phyloP scores from a whole-genome alignment of 805 yeast species.

The Yamadazyma endophytica region DNA sequence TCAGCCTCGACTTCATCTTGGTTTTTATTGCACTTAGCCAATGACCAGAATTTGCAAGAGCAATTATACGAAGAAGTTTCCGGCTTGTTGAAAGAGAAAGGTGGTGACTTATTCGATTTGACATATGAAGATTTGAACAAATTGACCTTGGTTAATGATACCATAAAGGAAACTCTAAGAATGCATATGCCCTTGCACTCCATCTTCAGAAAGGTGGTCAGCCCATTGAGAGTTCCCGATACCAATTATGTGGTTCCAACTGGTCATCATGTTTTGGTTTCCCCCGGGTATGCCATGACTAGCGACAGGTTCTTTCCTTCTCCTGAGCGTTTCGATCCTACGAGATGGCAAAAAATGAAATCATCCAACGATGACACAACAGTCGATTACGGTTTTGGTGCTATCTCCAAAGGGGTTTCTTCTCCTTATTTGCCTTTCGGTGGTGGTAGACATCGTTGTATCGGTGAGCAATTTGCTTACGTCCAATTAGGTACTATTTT shows the following conservation, averaged over 20 bases:
- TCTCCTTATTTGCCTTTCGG: conserved; percentile 98
- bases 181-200: conserved; percentile 97
- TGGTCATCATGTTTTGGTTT: conserved; percentile 85
- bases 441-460: conserved; percentile 99
- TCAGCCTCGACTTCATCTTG: conserved; percentile 95
- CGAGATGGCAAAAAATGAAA: conserved; percentile 66
- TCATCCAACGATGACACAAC: conserved; percentile 23
- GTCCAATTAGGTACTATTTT: conserved; percentile 86
- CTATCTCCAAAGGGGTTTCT: conserved; percentile 90
- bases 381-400: conserved; percentile 96
- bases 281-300: conserved; percentile 89
- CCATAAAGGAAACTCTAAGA: conserved; percentile 90
- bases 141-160: conserved; percentile 76
- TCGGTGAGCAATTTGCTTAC: conserved; percentile 97
- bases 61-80: conserved; percentile 73
- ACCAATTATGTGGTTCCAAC: conserved; percentile 77
- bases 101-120: conserved; percentile 47
- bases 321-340: conserved; percentile 70
- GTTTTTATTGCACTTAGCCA: conserved; percentile 88
- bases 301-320: conserved; percentile 76
- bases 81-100: conserved; percentile 52
- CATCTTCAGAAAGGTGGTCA: conserved; percentile 84
- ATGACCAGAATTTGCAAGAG: conserved; percentile 79
- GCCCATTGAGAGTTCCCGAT: conserved; percentile 74
- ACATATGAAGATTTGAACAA: conserved; percentile 79